phyloP scores from a whole-genome alignment of 495 filamentous ascomycete genomes.

The Neurospora sublineolata region DNA sequence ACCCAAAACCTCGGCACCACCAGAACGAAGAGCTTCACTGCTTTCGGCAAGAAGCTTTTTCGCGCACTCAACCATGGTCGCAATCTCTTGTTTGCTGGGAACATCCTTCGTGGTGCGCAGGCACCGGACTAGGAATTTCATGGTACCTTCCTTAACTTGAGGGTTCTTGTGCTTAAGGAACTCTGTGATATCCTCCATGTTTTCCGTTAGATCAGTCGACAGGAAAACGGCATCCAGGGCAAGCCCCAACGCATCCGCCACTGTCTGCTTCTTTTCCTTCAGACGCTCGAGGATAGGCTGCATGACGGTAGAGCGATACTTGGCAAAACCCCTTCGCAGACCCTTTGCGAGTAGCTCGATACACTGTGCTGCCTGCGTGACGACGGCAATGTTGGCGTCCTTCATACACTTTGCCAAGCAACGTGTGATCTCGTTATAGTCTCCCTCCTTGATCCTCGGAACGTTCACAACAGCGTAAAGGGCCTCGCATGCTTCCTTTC shows the following conservation, averaged over 20 bases:
- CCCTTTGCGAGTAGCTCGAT: slow-evolving; percentile 88
- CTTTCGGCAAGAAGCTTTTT: slow-evolving; percentile 87
- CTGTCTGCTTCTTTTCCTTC: slow-evolving; percentile 90
- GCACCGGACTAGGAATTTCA: slow-evolving; percentile 81
- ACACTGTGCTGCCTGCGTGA: slow-evolving; percentile 87
- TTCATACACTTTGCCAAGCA: slow-evolving; percentile 92
- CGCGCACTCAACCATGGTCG: slow-evolving; percentile 70
- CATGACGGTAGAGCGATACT: slow-evolving; percentile 70
- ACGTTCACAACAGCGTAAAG: slow-evolving; percentile 67
- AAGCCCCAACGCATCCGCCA: slow-evolving; percentile 74
- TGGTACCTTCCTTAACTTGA: slow-evolving; percentile 87
- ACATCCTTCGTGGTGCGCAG: slow-evolving; percentile 73
- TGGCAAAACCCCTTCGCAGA: slow-evolving; percentile 62
- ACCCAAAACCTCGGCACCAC: slow-evolving; percentile 83
- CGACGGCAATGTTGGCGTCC: slow-evolving; percentile 93
- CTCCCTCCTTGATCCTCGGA: slow-evolving; percentile 83
- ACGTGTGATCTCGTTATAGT: slow-evolving; percentile 72
- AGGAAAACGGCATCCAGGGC: slow-evolving; percentile 81
- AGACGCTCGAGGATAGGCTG: slow-evolving; percentile 82
- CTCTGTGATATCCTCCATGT: slow-evolving; percentile 77
- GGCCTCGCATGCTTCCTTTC: slow-evolving; percentile 87
- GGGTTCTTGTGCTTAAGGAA: slow-evolving; percentile 91
- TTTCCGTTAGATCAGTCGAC: slow-evolving; percentile 68
- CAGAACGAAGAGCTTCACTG: slow-evolving; percentile 69
- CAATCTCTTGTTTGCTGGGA: slow-evolving; percentile 71